phyloP scores from a whole-genome alignment of 208 protist genomes.

The Leishmania lainsoni region DNA sequence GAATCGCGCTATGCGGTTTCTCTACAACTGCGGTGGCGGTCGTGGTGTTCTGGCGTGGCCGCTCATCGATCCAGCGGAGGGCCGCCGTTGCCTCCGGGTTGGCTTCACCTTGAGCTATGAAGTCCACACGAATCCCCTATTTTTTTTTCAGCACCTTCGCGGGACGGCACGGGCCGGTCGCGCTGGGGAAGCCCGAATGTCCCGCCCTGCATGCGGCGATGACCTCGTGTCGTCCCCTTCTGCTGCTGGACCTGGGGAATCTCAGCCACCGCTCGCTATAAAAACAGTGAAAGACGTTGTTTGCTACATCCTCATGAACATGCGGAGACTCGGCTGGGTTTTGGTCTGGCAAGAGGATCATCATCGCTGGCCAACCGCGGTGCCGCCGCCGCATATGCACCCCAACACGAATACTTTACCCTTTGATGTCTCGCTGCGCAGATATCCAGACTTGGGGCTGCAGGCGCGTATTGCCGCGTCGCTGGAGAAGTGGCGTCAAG shows the following conservation, averaged over 20 bases:
- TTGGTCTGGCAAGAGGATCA: slow-evolving; percentile 54
- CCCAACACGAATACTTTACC: not conserved
- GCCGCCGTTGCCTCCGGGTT: slow-evolving; percentile 8
- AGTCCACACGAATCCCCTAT: not conserved
- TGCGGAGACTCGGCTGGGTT: slow-evolving; percentile 31
- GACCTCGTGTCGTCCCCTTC: not conserved
- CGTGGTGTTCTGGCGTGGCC: slow-evolving; percentile 25
- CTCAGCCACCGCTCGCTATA: not conserved
- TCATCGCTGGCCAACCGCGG: slow-evolving; percentile 34
- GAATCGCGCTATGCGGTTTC: not conserved
- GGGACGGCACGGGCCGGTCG: too few species aligned
- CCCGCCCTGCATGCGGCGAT: not conserved
- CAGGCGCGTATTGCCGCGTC: not conserved
- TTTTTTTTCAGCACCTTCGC: too few species aligned
- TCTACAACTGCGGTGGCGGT: not conserved
- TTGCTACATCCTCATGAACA: not conserved
- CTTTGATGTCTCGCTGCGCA: not conserved
- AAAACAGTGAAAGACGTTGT: not conserved
- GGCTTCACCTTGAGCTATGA: slow-evolving; percentile 31
- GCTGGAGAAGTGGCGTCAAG: slow-evolving; percentile 26
- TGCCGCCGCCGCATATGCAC: slow-evolving; percentile 18
- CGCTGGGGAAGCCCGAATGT: not conserved
- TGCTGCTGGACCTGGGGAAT: not conserved
- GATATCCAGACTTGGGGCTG: not conserved
- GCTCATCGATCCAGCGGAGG: slow-evolving; percentile 16